Evolutionary conservation across 768 basidiomycete species (phyloP).

Genomic region (Lactifluus echinatus): DNA sequence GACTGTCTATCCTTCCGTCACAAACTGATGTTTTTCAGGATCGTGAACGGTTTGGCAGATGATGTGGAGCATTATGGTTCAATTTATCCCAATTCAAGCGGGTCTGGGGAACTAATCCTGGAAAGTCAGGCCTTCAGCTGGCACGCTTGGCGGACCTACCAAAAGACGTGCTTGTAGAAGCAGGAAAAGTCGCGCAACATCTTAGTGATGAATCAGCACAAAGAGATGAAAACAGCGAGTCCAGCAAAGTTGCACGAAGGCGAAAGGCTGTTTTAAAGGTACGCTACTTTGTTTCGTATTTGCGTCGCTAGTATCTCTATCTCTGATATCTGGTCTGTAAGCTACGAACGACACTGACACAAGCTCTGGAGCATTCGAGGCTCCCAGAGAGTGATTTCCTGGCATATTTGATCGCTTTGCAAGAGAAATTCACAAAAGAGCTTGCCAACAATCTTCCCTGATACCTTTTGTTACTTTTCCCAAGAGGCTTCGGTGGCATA

Average conservation of each 20-base stretch:
- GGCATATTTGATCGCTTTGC: slow-evolving; percentile 57
- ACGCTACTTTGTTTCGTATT: slow-evolving; percentile 14
- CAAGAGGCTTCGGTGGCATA: not conserved
- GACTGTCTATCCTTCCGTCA: not conserved
- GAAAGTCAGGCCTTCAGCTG: slow-evolving; percentile 66
- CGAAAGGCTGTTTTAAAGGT: slow-evolving; percentile 66
- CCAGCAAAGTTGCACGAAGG: slow-evolving; percentile 46
- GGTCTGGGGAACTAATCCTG: not conserved
- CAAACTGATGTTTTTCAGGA: slow-evolving; percentile 34
- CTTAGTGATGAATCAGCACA: slow-evolving; percentile 51
- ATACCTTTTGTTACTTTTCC: not conserved
- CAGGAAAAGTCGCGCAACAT: slow-evolving; percentile 47
- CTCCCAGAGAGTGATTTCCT: slow-evolving; percentile 65
- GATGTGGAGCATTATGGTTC: slow-evolving; percentile 66
- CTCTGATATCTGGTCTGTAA: slow-evolving; percentile 24
- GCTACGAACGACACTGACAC: slow-evolving; percentile 67
- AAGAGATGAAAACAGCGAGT: slow-evolving; percentile 53
- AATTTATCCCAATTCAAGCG: not conserved
- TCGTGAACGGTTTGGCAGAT: slow-evolving; percentile 62
- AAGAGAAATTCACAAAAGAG: slow-evolving; percentile 57
- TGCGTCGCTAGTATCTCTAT: not conserved
- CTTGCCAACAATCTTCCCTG: slow-evolving; percentile 32
- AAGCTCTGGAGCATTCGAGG: slow-evolving; percentile 63
- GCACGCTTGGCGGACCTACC: slow-evolving; percentile 86
- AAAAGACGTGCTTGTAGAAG: slow-evolving; percentile 53